These are phyloP conservation scores for Penicillium olsonii DNA, from an alignment of 2,329 filamentous ascomycete species.

Conservation along the genomic window DNA sequence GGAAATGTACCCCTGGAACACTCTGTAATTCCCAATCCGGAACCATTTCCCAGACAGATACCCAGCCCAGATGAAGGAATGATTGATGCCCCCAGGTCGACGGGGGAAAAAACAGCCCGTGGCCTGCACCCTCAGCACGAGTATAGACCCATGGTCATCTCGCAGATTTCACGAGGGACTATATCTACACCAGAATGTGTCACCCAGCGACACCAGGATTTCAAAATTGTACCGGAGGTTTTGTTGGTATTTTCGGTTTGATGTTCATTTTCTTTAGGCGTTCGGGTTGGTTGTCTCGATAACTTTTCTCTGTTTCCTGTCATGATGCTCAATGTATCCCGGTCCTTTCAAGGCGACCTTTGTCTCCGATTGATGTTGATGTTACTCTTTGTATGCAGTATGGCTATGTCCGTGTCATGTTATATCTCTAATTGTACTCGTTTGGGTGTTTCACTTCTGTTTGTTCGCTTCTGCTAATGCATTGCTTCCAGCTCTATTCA, in stretches of 20 bases:
- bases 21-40: background rate
- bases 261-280: background rate
- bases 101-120: background rate
- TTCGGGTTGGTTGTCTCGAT: constrained; percentile 8
- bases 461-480: background rate
- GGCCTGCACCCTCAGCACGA: background rate
- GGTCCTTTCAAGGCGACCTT: background rate
- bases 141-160: background rate
- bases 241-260: constrained; percentile 2
- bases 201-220: background rate
- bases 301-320: background rate
- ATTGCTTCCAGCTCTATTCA: background rate
- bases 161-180: background rate
- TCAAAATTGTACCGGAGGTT: background rate
- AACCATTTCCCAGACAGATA: background rate
- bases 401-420: constrained; percentile 2
- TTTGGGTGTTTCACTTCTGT: background rate
- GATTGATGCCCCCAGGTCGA: background rate
- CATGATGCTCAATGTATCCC: background rate
- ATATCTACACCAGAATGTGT: background rate
- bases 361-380: background rate
- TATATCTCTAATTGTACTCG: constrained; percentile 4
- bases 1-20: constrained; percentile 1
- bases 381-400: constrained; percentile 2
- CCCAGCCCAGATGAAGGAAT: background rate